Evolutionary conservation across 2,329 filamentous ascomycete species (phyloP), one percentile per base, ranked within the genome.

Genomic region (Tolypocladium tundrense): DNA sequence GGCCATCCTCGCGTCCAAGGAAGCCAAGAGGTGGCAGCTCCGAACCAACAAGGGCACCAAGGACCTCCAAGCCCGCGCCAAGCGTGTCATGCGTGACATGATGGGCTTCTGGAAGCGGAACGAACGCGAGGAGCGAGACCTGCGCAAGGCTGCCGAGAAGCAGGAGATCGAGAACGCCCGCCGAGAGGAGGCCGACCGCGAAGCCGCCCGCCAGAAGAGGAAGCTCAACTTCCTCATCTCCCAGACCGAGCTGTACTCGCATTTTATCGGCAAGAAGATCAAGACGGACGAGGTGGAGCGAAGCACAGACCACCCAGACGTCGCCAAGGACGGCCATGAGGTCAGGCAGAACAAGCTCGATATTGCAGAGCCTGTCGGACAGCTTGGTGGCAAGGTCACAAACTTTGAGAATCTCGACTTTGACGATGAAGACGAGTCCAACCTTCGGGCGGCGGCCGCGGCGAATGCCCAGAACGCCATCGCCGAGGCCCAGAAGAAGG

Each of bases 171-270:
- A 99, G 71, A 95, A 94, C 68, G 94, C 94, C 21, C 92, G 94
- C 74, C 95, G 93, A 75, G 92, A 93, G 60, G 94, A 99, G 77
- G 94, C 94, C 6, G 94, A 97, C 67, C 91, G 95, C 63, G 94
- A 99, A 82, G 91, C 94, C 19, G 96, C 96, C 66, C 85, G 94
- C 63, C 94, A 99, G 77, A 96, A 96, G 83, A 87, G 94, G 67
- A 99, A 99, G 78, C 89, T 99, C 71, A 97, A 99, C 76, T 99
- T 99, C 81, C 82, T 99, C 62, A 99, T 99, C 72, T 97, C 93
- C 1, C 94, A 99, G 76, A 99, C 94, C 1, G 94, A 99, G 72
- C 82, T 99, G 55, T 99, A 99, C 79, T 97, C 93, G 48, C 94
- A 99, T 79, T 99, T 99, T 74, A 97, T 99, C 67, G 93, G 94